phyloP scores from a whole-genome alignment of 345 rosid species.

The Diplotaxis tenuifolia region DNA sequence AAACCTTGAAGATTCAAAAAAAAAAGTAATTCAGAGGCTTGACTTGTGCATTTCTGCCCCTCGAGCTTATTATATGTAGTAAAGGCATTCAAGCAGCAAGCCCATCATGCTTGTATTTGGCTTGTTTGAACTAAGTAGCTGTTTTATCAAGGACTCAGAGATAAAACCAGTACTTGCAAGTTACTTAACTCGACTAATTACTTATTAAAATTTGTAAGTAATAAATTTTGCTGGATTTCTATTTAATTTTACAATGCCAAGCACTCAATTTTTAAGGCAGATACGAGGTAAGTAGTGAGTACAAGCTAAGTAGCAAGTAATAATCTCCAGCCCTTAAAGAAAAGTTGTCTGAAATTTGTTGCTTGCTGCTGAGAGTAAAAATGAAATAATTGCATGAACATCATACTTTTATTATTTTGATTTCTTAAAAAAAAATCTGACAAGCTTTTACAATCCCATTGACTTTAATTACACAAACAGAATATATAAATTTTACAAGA shows the following conservation, averaged over 20 bases:
- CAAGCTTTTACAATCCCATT: constrained; percentile 8
- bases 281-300: too few species aligned
- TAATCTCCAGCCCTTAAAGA: too few species aligned
- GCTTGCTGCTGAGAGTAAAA: not conserved
- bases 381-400: constrained; percentile 2
- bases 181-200: too few species aligned
- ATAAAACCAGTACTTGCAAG: too few species aligned
- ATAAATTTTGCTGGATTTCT: too few species aligned
- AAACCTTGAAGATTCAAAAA: not conserved
- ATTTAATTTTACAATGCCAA: too few species aligned
- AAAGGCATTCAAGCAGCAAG: not conserved
- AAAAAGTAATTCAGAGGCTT: not conserved
- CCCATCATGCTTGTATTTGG: not conserved
- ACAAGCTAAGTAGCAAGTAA: too few species aligned
- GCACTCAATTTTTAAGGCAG: too few species aligned
- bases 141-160: too few species aligned
- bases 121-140: too few species aligned
- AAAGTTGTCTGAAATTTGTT: constrained; percentile 12
- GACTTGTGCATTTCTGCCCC: not conserved
- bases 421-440: not conserved
- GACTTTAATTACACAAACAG: constrained; percentile 13
- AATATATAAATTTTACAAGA: not conserved
- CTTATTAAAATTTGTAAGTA: too few species aligned
- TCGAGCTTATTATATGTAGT: not conserved
- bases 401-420: not conserved